Conservation (phyloP, 1,139 yeast species). For the Saccharomycopsis hybrid region DNA sequence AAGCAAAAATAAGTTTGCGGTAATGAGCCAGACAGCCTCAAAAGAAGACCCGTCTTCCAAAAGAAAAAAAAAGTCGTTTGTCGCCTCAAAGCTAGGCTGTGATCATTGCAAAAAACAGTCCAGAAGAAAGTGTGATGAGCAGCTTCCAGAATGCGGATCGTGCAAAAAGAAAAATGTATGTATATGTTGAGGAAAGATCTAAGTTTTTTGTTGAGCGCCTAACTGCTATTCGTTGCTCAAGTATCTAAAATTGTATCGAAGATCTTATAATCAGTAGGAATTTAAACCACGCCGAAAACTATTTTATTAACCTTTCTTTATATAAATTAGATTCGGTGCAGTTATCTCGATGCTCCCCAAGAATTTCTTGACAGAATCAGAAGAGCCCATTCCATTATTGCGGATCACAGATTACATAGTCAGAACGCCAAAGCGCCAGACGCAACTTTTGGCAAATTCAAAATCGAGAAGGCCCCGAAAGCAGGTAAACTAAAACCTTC, state of each 20-base stretch:
- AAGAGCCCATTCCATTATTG: conserved; percentile 15
- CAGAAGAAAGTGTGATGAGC: conserved; percentile 18
- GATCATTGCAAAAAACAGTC: conserved; percentile 17
- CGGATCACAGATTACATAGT: conserved; percentile 8
- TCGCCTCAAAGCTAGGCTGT: conserved; percentile 16
- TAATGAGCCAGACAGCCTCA: no score
- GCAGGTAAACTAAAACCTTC: not conserved
- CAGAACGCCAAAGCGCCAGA: not conserved
- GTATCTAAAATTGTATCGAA: no score
- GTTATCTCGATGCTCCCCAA: conserved; percentile 16
- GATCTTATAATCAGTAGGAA: no score
- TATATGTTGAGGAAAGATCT: not conserved
- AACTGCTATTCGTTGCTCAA: no score
- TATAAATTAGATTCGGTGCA: conserved; percentile 10
- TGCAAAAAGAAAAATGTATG: conserved; percentile 15
- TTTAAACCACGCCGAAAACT: no score
- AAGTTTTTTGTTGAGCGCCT: no score
- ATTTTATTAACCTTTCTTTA: no score
- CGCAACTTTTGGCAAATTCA: conserved; percentile 16
- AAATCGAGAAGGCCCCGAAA: not conserved
- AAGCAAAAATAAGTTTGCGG: no score
- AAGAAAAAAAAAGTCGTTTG: conserved; percentile 14
- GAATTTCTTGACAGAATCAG: conserved; percentile 16
- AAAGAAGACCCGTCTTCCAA: not conserved
- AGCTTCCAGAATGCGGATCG: conserved; percentile 10